Percentiles rank a stretch among this genome's conserved stretches.
phyloP scores from a whole-genome alignment of 345 rosid species.

The Euclidium syriacum region DNA sequence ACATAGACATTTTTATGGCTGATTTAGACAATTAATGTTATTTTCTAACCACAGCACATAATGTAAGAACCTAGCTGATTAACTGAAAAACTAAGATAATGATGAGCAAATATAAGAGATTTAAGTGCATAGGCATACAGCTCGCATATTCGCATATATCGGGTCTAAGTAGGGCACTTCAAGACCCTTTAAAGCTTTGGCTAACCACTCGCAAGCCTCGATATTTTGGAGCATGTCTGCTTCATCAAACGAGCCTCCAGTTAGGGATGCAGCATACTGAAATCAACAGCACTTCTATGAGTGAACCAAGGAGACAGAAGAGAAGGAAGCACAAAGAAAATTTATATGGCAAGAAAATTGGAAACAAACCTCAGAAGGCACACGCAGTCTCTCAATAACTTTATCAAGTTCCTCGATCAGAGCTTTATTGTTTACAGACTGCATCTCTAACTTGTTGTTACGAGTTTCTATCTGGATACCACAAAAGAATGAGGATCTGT shows the following conservation, averaged over 20 bases:
- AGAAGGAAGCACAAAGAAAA: neutral
- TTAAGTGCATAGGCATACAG: constrained; percentile 46
- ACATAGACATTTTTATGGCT: neutral
- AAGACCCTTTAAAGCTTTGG: constrained; percentile 70
- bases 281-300: constrained; percentile 35
- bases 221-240: constrained; percentile 83
- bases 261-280: constrained; percentile 78
- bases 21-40: neutral
- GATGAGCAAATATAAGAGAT: neutral
- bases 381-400: constrained; percentile 71
- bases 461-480: constrained; percentile 87
- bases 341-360: neutral
- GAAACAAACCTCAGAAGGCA: constrained; percentile 76
- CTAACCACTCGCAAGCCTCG: constrained; percentile 98
- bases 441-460: constrained; percentile 96
- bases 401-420: constrained; percentile 93
- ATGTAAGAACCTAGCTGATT: neutral
- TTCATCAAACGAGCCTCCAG: constrained; percentile 94
- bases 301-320: constrained; percentile 6
- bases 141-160: constrained; percentile 73
- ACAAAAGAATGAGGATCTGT: constrained; percentile 13
- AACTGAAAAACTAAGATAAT: neutral
- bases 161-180: constrained; percentile 85
- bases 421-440: constrained; percentile 85
- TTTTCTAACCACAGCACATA: neutral